phyloP scores from a whole-genome alignment of 2,329 filamentous ascomycete species.

The Rhexocercosporidium sp. region DNA sequence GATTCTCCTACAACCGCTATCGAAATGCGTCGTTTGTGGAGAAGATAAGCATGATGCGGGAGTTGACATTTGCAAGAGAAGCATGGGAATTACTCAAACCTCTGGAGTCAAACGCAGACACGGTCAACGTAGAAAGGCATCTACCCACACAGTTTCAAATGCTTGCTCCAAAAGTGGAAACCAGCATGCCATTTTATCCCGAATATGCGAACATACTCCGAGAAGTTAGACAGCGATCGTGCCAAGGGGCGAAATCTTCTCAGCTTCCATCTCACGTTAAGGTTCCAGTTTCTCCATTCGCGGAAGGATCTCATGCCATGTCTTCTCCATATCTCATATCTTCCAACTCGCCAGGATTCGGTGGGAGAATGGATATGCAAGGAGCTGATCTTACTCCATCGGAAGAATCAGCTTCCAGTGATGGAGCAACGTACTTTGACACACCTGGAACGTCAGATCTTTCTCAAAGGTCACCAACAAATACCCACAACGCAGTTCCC shows the following conservation, averaged over 20 bases:
- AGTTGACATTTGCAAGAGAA: conserved; percentile 44
- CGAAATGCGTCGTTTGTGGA: conserved; percentile 44
- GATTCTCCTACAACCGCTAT: conserved; percentile 36
- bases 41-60: conserved; percentile 45
- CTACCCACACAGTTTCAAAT: conserved; percentile 45
- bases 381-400: conserved; percentile 27
- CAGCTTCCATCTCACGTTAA: conserved; percentile 20
- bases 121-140: conserved; percentile 47
- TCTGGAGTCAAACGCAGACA: conserved; percentile 45
- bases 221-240: conserved; percentile 16
- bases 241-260: conserved; percentile 23
- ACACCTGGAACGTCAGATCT: conserved; percentile 11
- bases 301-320: conserved; percentile 28
- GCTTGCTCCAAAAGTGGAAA: conserved; percentile 40
- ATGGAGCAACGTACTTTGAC: conserved; percentile 22
- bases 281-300: conserved; percentile 23
- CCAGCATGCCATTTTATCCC: conserved; percentile 27
- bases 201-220: conserved; percentile 27
- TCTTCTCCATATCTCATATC: conserved; percentile 29
- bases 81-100: conserved; percentile 46
- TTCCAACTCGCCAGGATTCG: conserved; percentile 30
- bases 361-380: conserved; percentile 25
- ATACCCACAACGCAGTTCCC: conserved; percentile 9
- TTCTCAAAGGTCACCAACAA: neutral
- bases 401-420: conserved; percentile 31